Evolutionary conservation across 345 rosid species (phyloP).

Genomic region (Populus davidiana): DNA sequence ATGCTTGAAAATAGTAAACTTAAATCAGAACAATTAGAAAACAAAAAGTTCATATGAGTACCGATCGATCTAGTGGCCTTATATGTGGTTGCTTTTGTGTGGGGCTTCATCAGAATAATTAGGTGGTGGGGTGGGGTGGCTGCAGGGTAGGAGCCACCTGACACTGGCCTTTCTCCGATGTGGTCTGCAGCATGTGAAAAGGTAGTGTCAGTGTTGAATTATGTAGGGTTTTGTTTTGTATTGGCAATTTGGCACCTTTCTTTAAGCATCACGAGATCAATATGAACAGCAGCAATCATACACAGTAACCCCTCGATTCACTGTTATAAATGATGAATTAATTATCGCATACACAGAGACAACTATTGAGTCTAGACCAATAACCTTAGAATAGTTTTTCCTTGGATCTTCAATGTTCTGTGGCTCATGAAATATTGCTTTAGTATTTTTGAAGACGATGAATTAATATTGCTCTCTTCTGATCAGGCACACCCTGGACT

Average conservation of each 20-base stretch:
- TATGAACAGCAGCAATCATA: background rate
- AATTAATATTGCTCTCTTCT: background rate
- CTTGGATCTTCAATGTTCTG: too few species aligned
- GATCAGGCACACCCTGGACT: constrained; percentile 65
- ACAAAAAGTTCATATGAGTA: background rate
- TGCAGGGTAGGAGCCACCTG: background rate
- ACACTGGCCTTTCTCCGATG: background rate
- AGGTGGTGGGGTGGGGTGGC: background rate
- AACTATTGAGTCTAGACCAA: background rate
- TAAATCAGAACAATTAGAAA: background rate
- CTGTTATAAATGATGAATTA: background rate
- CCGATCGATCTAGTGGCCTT: background rate
- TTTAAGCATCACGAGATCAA: background rate
- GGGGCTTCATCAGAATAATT: background rate
- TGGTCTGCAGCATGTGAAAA: constrained; percentile 3
- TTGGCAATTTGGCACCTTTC: background rate
- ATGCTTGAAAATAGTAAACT: background rate
- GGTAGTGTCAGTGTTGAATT: background rate
- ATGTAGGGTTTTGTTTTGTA: background rate
- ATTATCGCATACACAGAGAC: background rate
- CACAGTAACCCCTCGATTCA: background rate
- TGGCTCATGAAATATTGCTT: background rate
- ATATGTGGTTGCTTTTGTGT: background rate
- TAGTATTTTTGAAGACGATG: background rate
- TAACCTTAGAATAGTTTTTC: too few species aligned